Base-by-base conservation (phyloP, 2,329 filamentous ascomycete species). In the Xylaria sp. region DNA sequence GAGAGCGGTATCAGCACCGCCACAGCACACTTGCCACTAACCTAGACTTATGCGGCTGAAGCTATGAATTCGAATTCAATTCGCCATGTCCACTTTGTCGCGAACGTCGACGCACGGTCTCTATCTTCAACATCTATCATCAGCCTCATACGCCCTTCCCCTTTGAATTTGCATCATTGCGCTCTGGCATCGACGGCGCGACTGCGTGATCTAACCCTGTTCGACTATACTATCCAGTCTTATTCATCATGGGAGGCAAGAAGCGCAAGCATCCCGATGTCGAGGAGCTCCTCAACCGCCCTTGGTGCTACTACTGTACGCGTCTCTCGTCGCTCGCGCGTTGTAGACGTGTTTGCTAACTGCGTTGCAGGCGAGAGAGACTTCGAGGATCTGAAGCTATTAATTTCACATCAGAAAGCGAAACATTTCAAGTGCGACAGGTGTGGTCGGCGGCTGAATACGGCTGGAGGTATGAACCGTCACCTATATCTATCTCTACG, bases 381-480 rank as follows among this genome's bases (percentile, higher is more conserved):
- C 82, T 99, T 98, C 79, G 94, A 98, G 80, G 96, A 99, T 80
- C 81, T 97, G 56, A 97, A 97, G 85, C 94, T 98, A 74, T 89
- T 99, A 72, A 97, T 97, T 75, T 94, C 93, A 66, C 96, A 99
- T 81, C 96, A 98, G 79, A 98, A 97, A 80, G 94, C 95, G n/a
- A 98, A 98, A 82, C 96, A 99, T 81, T 98, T 97, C 86, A 97
- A 97, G 82, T 99, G 96, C 83, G 93, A 97, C 75, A 86, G 91
- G 83, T 99, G 96, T 80, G 90, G 90, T 62, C 89, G 96, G 72
- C 88, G 94, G 74, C 83, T 99, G 65, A 97, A 97, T 79, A 99
- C 96, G 1, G 94, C 94, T 49, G 96, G 96, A 87, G 96, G 94
- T 97, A 81, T 77, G 88, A 79, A 51, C 57, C 33, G 3, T 3